Base-by-base conservation (phyloP, 352 stramenopile species). In the Globisporangium spinosum region DNA sequence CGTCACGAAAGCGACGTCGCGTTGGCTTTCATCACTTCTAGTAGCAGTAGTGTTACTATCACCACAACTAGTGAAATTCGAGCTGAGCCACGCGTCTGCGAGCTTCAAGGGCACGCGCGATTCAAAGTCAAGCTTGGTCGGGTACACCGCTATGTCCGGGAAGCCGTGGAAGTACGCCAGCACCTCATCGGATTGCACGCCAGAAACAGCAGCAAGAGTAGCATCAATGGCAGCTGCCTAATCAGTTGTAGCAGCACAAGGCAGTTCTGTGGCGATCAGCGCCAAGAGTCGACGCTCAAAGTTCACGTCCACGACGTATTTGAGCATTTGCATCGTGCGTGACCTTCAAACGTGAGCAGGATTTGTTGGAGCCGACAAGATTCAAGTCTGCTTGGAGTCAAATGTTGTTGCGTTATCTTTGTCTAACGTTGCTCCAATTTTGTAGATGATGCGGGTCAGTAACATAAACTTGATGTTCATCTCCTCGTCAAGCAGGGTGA, bases 101-200 rank as follows among this genome's bases (percentile, higher is more conserved):
- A 91, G 67, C 67, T 91, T 91, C 3, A 77, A 62, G 40, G 83
- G 72, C 49, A 91, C 62, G 17, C 85, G 82, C 61, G 77, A 88
- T 2, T 76, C 82, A 68, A 91, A 85, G 6, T 76, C 73, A 32
- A 79, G 59, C 32, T 77, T 73, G 5, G 74, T 72, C 23, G 83
- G 83, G 58, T 93, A 82, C 58, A 93, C 85, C 1, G 78, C 68
- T 62, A 93, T 77, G 63, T 91, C 85, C 10, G 85, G 83, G 59
- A 93, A 93, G 1, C 85, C 85, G 62, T 93, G 83, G 15, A 93
- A 66, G 73, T 91, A 93, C 45, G 91, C 72, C 65, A 90, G 70
- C 34, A 84, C 76, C 3, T 82, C 76, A 38, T 80, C 74, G 56
- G 77, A 47, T 4, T 10, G 45, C 9, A 3, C 25, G 4, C 5